phyloP scores from a whole-genome alignment of 1,284 basidiomycete species.

The Marasmius sp. region DNA sequence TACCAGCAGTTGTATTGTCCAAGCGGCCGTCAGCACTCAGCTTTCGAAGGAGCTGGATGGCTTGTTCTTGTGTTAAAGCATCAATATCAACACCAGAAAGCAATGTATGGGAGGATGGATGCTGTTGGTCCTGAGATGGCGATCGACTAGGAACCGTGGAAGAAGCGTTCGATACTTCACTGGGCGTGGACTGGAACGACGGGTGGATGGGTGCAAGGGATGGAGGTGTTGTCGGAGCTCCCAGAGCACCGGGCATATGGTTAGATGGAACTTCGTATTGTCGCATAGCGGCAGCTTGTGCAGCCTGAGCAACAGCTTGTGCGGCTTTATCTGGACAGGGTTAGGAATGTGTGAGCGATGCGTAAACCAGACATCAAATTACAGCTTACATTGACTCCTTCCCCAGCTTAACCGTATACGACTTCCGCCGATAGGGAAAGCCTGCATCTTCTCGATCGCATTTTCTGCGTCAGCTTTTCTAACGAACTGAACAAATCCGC shows the following conservation, averaged over 20 bases:
- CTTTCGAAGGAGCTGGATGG: slow-evolving; percentile 64
- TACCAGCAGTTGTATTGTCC: slow-evolving; percentile 19
- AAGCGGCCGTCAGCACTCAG: slow-evolving; percentile 48
- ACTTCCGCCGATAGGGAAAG: slow-evolving; percentile 89
- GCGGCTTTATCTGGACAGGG: slow-evolving; percentile 72
- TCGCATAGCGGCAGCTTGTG: slow-evolving; percentile 69
- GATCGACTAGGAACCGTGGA: background rate
- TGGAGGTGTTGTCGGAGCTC: slow-evolving; percentile 15
- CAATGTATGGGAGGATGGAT: background rate
- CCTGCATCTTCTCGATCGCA: slow-evolving; percentile 96
- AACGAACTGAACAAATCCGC: slow-evolving; percentile 94
- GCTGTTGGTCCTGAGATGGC: background rate
- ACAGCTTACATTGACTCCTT: slow-evolving; percentile 76
- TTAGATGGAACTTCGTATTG: background rate
- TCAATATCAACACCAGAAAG: slow-evolving; percentile 15
- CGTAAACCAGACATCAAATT: background rate
- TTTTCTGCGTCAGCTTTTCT: slow-evolving; percentile 88
- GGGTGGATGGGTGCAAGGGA: slow-evolving; percentile 36
- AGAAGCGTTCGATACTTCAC: background rate
- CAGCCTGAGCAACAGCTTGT: slow-evolving; percentile 81
- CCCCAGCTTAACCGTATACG: slow-evolving; percentile 93
- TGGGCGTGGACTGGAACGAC: slow-evolving; percentile 10
- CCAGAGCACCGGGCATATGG: too few species aligned
- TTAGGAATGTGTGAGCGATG: background rate
- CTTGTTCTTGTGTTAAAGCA: slow-evolving; percentile 61